Evolutionary conservation across 129 eudicot species (phyloP).

Genomic region (Solidago caesia): DNA sequence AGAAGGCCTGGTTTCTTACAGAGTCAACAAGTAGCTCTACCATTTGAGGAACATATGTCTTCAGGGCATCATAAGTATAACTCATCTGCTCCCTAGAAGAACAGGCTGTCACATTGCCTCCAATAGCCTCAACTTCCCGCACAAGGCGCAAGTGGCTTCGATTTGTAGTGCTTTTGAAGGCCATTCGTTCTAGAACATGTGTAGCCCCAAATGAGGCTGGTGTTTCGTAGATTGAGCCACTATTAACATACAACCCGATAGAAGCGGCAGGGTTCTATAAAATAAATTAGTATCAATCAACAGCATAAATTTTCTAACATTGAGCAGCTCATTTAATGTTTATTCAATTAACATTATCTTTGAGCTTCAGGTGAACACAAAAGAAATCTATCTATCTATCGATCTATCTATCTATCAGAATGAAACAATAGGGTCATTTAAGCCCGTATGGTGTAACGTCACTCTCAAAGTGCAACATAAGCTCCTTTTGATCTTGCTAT

Average conservation of each 20-base stretch:
- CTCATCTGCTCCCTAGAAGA: constrained; percentile 89
- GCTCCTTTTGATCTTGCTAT: too few species aligned
- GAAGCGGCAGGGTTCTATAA: constrained; percentile 79
- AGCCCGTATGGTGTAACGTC: too few species aligned
- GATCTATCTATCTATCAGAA: background rate
- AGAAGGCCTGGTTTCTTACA: constrained; percentile 83
- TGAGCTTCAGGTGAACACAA: background rate
- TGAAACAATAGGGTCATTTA: too few species aligned
- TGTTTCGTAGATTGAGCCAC: constrained; percentile 86
- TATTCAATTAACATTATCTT: background rate
- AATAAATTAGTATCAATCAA: constrained; percentile 10
- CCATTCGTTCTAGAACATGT: constrained; percentile 89
- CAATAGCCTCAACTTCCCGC: constrained; percentile 91
- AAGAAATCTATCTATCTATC: background rate
- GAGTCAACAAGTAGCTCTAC: constrained; percentile 85
- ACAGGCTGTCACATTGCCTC: constrained; percentile 73
- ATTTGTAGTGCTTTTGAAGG: constrained; percentile 81
- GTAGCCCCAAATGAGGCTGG: constrained; percentile 68
- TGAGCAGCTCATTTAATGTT: constrained; percentile 1
- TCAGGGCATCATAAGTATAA: constrained; percentile 77
- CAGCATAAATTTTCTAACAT: constrained; percentile 2
- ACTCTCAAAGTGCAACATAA: too few species aligned
- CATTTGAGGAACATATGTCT: constrained; percentile 81
- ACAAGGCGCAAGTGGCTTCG: constrained; percentile 81
- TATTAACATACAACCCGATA: constrained; percentile 70